Percentiles rank a stretch among this genome's conserved stretches.
phyloP scores from a whole-genome alignment of 2,329 filamentous ascomycete species.

The Sordariomycetes sp. region DNA sequence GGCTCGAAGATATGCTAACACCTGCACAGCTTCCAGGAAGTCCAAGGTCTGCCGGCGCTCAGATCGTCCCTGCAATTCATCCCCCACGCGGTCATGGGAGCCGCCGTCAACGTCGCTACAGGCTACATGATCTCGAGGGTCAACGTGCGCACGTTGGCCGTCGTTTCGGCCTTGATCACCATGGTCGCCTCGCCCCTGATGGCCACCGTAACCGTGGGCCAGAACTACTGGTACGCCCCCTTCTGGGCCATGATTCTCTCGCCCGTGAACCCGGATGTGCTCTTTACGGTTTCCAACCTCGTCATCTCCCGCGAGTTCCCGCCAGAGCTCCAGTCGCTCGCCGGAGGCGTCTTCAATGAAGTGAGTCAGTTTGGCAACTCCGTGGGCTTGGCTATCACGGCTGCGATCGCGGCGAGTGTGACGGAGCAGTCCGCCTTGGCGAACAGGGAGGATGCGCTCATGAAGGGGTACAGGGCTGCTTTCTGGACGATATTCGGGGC shows the following conservation, averaged over 20 bases:
- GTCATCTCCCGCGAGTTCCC: conserved; percentile 47
- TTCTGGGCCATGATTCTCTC: conserved; percentile 34
- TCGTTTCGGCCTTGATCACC: conserved; percentile 31
- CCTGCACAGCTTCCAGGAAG: conserved; percentile 32
- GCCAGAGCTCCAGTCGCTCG: conserved; percentile 43
- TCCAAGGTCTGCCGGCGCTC: conserved; percentile 34
- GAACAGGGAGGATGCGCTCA: conserved; percentile 22
- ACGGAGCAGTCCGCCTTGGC: conserved; percentile 24
- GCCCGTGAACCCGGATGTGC: conserved; percentile 34
- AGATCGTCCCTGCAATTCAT: conserved; percentile 38
- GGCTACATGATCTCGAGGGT: conserved; percentile 29
- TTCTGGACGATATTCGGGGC: conserved; percentile 44
- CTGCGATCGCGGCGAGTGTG: conserved; percentile 35
- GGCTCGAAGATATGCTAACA: conserved; percentile 6
- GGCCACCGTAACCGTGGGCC: conserved; percentile 36
- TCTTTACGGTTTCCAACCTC: conserved; percentile 47
- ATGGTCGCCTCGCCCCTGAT: conserved; percentile 41
- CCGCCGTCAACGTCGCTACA: conserved; percentile 29
- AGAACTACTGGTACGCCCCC: conserved; percentile 39
- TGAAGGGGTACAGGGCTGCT: conserved; percentile 40
- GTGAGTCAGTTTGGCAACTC: conserved; percentile 47
- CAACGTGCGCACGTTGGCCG: conserved; percentile 25
- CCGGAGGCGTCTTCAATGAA: conserved; percentile 52
- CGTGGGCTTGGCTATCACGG: conserved; percentile 40
- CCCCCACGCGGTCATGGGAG: conserved; percentile 34